Evolutionary conservation across 1,284 basidiomycete genomes (phyloP).

Genomic region (Moesziomyces parantarcticus): DNA sequence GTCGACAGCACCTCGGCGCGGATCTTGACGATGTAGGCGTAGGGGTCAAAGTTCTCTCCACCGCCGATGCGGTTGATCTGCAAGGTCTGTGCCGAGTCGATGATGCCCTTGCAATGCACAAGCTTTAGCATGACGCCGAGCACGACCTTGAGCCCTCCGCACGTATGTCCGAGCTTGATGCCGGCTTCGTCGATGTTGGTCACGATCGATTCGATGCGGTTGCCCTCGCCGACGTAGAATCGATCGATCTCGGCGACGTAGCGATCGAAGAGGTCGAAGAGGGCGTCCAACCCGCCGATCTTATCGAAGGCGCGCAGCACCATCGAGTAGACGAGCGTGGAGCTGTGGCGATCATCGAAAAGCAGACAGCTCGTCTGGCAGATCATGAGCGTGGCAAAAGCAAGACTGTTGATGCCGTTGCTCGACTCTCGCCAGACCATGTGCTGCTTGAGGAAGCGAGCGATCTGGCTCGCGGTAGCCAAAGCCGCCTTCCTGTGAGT

Average conservation of each 20-base stretch:
- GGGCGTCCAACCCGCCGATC: constrained; percentile 77
- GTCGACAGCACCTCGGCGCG: constrained; percentile 79
- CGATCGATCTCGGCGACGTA: constrained; percentile 75
- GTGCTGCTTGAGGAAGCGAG: constrained; percentile 79
- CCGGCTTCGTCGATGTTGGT: constrained; percentile 45
- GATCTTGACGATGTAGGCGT: constrained; percentile 84
- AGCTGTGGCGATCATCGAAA: constrained; percentile 78
- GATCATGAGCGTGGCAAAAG: constrained; percentile 76
- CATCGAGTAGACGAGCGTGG: constrained; percentile 77
- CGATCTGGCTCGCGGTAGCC: constrained; percentile 77
- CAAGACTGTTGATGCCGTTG: constrained; percentile 68
- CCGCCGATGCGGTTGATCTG: constrained; percentile 70
- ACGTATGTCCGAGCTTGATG: constrained; percentile 74
- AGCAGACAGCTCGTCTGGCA: constrained; percentile 79
- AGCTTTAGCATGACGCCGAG: constrained; percentile 82
- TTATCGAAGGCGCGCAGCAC: constrained; percentile 81
- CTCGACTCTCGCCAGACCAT: constrained; percentile 74
- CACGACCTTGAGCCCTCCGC: constrained; percentile 82
- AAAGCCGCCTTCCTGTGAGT: constrained; percentile 82
- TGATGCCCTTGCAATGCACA: constrained; percentile 80
- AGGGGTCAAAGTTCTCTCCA: constrained; percentile 76
- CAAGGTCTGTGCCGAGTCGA: constrained; percentile 85
- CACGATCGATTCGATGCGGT: constrained; percentile 21
- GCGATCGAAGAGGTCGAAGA: constrained; percentile 75
- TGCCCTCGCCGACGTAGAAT: constrained; percentile 71